phyloP scores from a whole-genome alignment of 768 basidiomycete genomes.

The Auricularia sp. region DNA sequence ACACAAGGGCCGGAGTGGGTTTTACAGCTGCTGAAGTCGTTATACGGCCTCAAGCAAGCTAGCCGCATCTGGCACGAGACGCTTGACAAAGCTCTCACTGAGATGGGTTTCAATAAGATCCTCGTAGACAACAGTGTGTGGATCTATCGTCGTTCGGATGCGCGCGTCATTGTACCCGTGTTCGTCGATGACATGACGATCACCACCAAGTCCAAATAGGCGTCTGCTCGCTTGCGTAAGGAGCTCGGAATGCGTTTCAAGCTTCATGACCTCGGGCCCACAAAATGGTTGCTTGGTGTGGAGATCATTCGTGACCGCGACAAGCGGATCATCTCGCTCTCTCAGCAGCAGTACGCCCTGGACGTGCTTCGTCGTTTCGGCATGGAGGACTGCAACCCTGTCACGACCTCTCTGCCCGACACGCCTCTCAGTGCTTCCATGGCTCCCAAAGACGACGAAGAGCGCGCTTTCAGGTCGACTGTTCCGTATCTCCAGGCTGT shows the following conservation, averaged over 20 bases:
- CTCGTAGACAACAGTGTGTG: constrained; percentile 18
- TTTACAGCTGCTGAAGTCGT: constrained; percentile 13
- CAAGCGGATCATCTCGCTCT: background rate
- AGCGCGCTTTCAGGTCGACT: constrained; percentile 12
- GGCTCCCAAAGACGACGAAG: constrained; percentile 5
- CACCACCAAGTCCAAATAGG: background rate
- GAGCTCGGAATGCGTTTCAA: constrained; percentile 21
- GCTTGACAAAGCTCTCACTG: constrained; percentile 20
- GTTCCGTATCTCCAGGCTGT: constrained; percentile 22
- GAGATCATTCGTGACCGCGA: constrained; percentile 2
- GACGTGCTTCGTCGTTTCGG: background rate
- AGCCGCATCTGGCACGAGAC: constrained; percentile 16
- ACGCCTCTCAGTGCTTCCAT: constrained; percentile 3
- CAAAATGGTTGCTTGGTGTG: constrained; percentile 6
- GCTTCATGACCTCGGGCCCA: constrained; percentile 11
- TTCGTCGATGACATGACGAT: constrained; percentile 13
- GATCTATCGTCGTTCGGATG: constrained; percentile 17
- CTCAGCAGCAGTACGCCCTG: background rate
- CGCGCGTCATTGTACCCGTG: constrained; percentile 8
- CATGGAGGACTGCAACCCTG: constrained; percentile 2
- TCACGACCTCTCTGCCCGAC: constrained; percentile 1
- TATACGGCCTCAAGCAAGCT: constrained; percentile 20
- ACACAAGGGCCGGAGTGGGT: constrained; percentile 3
- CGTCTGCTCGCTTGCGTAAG: constrained; percentile 9
- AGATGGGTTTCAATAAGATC: constrained; percentile 8